phyloP scores from a whole-genome alignment of 345 rosid species.

The Ricinus communis region DNA sequence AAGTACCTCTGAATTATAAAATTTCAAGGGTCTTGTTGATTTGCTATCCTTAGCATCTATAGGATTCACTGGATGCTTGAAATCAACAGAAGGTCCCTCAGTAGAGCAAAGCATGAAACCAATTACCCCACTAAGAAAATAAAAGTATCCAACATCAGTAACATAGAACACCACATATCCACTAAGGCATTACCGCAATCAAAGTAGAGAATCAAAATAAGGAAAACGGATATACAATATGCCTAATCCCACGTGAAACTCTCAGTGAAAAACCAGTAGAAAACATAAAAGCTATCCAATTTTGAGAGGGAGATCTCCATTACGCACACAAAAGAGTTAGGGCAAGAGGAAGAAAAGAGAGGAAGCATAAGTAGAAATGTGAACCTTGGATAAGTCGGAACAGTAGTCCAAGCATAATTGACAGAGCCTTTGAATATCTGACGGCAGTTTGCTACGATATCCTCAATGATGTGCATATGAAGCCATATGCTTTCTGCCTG shows the following conservation, averaged over 20 bases:
- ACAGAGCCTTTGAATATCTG: conserved; percentile 92
- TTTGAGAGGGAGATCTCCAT: conserved; percentile 3
- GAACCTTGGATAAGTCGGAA: conserved; percentile 95
- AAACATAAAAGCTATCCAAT: not conserved
- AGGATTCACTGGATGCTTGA: conserved; percentile 78
- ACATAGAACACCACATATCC: too few relatives aligned
- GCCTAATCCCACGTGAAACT: not conserved
- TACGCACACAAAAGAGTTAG: not conserved
- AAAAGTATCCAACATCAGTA: conserved; percentile 8
- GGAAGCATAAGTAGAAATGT: not conserved
- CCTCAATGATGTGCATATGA: conserved; percentile 96
- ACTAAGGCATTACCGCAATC: too few relatives aligned
- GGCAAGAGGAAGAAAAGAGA: not conserved
- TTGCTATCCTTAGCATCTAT: conserved; percentile 49
- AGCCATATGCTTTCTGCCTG: conserved; percentile 99
- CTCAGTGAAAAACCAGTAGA: not conserved
- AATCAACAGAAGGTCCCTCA: conserved; percentile 83
- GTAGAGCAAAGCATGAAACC: conserved; percentile 98
- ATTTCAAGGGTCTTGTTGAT: conserved; percentile 59
- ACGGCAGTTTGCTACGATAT: conserved; percentile 80
- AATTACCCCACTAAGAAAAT: conserved; percentile 72
- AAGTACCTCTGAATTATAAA: conserved; percentile 77
- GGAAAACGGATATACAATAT: not conserved
- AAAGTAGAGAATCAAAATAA: too few relatives aligned
- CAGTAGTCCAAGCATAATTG: conserved; percentile 96